Evolutionary conservation across 2,329 filamentous ascomycete genomes (phyloP).

Genomic region (Aspergillus quadrilineatus): DNA sequence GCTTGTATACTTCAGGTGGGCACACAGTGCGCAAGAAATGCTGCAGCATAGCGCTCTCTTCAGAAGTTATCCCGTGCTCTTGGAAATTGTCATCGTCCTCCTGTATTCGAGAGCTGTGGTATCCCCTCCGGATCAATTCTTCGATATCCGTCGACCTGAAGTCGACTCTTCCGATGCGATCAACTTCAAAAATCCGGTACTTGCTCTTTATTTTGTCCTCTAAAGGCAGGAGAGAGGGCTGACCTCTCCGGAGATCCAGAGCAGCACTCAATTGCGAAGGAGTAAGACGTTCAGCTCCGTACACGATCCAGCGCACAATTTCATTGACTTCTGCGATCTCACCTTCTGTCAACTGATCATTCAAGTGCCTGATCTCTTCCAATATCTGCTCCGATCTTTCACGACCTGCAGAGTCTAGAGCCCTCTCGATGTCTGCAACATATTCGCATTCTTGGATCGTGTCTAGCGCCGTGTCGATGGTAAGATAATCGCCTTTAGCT

Average conservation of each 20-base stretch:
- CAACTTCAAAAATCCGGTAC: not conserved
- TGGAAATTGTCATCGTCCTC: not conserved
- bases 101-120: not conserved
- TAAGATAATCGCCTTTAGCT: not conserved
- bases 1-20: not conserved
- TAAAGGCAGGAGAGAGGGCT: not conserved
- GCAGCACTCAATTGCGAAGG: not conserved
- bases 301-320: conserved; percentile 1
- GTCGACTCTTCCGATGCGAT: not conserved
- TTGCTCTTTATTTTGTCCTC: conserved; percentile 1
- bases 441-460: not conserved
- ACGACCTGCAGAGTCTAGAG: not conserved
- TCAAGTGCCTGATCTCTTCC: not conserved
- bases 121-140: not conserved
- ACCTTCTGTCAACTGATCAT: not conserved
- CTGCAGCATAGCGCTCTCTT: not conserved
- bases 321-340: not conserved
- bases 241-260: not conserved
- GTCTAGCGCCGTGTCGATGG: not conserved
- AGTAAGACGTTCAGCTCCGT: not conserved
- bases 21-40: conserved; percentile 1
- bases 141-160: conserved; percentile 3
- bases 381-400: not conserved
- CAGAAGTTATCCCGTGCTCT: not conserved
- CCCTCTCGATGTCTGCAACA: not conserved